phyloP scores from a whole-genome alignment of 768 basidiomycete species.

The Russula sp. region DNA sequence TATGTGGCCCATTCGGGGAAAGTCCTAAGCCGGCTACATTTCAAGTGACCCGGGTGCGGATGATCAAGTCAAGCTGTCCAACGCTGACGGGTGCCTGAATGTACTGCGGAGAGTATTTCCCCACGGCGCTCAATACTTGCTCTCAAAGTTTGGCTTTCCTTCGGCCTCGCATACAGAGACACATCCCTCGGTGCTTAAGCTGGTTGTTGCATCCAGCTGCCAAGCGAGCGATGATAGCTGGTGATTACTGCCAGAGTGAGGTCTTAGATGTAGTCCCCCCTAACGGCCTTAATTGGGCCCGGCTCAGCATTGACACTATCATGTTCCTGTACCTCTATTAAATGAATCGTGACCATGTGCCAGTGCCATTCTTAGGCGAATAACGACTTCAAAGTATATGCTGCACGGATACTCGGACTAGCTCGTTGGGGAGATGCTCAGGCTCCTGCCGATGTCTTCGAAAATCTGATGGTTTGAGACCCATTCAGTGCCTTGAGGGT shows the following conservation, averaged over 20 bases:
- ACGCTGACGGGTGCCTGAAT: slow-evolving; percentile 5
- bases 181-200: background rate
- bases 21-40: background rate
- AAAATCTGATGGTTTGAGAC: background rate
- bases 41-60: background rate
- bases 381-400: background rate
- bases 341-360: background rate
- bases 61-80: slow-evolving; percentile 3
- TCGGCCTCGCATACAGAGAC: background rate
- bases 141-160: background rate
- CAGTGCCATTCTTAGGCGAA: background rate
- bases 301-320: background rate
- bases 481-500: background rate
- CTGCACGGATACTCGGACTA: background rate
- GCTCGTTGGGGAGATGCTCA: background rate
- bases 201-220: background rate
- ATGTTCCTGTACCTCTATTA: background rate
- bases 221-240: background rate
- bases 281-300: background rate
- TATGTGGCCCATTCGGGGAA: background rate
- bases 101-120: background rate
- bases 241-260: background rate
- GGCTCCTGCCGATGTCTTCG: background rate
- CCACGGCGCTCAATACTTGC: background rate
- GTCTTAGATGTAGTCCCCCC: background rate